Conservation (phyloP, 768 basidiomycete species). For the Hydnomerulius pinastri region DNA sequence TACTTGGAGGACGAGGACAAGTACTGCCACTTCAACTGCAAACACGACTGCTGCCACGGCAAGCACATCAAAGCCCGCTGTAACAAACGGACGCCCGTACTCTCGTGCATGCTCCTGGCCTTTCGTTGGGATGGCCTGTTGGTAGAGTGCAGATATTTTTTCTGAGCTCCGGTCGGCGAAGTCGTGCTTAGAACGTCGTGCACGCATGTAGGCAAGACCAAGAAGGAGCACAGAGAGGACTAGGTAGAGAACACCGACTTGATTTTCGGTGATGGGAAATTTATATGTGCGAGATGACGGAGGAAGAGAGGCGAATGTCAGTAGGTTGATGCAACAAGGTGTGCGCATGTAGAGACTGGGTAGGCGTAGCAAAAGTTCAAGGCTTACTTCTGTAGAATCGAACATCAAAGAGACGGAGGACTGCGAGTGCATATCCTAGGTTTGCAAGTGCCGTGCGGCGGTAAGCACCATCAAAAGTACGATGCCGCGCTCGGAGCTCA, state of each 20-base stretch:
- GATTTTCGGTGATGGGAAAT: not conserved
- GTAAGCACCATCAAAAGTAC: conserved; percentile 86
- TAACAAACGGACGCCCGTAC: conserved; percentile 77
- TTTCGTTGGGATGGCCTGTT: conserved; percentile 49
- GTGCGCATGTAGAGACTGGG: not conserved
- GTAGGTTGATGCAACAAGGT: conserved; percentile 1
- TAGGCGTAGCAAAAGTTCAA: not conserved
- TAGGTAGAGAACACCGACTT: conserved; percentile 64
- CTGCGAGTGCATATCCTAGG: conserved; percentile 71
- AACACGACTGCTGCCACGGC: conserved; percentile 61
- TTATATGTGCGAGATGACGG: conserved; percentile 38
- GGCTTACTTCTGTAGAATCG: conserved; percentile 72
- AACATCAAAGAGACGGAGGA: conserved; percentile 77
- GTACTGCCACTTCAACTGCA: conserved; percentile 62
- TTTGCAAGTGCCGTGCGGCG: conserved; percentile 72
- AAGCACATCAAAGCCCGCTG: conserved; percentile 73
- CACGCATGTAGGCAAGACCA: conserved; percentile 57
- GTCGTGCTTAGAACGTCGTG: conserved; percentile 69
- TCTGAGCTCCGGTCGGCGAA: conserved; percentile 65
- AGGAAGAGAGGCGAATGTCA: not conserved
- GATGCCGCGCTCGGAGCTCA: conserved; percentile 76
- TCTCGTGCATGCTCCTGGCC: conserved; percentile 63
- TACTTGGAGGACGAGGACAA: conserved; percentile 56
- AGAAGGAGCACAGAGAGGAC: conserved; percentile 63
- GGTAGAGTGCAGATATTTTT: conserved; percentile 25